These are phyloP conservation scores for Lathyrus sativus DNA, from an alignment of 306 rosid species.

Conservation along the genomic window DNA sequence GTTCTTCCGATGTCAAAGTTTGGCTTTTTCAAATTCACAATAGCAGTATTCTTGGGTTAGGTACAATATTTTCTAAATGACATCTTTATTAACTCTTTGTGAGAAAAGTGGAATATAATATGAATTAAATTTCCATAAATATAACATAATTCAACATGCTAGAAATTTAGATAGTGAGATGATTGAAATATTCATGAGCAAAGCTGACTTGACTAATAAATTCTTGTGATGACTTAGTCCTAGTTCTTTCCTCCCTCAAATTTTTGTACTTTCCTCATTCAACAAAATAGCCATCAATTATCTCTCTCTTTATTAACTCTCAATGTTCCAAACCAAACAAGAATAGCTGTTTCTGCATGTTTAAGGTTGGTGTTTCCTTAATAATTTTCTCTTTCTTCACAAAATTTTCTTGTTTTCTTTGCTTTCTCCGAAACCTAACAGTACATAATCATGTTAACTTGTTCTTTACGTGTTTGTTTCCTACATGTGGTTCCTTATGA, in stretches of 20 bases:
- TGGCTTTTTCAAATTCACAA: not conserved
- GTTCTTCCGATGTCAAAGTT: not conserved
- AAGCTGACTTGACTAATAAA: not conserved
- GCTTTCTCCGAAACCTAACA: conserved; percentile 29
- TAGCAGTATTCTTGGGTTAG: not conserved
- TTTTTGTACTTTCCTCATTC: not conserved
- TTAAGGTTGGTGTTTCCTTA: conserved; percentile 21
- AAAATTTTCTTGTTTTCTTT: conserved; percentile 15
- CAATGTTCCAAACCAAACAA: not conserved
- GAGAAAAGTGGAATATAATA: not conserved
- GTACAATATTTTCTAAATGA: not conserved
- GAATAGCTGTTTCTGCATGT: not conserved
- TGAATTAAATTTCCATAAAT: not conserved
- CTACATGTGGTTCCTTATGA: not conserved
- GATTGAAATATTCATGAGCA: not conserved
- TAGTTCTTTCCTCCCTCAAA: not conserved
- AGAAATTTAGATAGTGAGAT: not conserved
- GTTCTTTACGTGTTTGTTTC: conserved; percentile 4
- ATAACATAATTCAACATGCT: not conserved
- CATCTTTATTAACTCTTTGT: not conserved
- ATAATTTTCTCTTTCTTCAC: conserved; percentile 17
- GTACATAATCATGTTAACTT: not conserved
- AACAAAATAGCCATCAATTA: not conserved
- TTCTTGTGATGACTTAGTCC: not conserved
- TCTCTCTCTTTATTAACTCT: conserved; percentile 6